Evolutionary conservation across 2,329 filamentous ascomycete genomes (phyloP), one percentile per base, ranked within the genome.

Genomic region (Ascocoryne sarcoides): DNA sequence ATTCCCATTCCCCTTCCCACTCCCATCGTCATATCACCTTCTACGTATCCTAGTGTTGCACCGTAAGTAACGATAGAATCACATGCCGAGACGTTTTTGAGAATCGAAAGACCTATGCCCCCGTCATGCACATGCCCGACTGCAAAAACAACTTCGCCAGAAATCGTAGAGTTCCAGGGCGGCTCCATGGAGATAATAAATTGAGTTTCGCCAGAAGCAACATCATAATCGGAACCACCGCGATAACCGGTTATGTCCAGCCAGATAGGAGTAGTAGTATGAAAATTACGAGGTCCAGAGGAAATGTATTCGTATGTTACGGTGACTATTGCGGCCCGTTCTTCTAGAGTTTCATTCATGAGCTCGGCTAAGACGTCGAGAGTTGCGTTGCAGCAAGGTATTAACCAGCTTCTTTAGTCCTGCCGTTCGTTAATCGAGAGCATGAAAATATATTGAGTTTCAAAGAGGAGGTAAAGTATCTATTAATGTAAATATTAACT

Each of bases 271-370:
- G 33, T 36, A 10, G 23, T 28, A 18, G 29, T 33, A 28, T 30
- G 21, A 17, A 42, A 42, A 12, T 8, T 17, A 14, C 19, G 14
- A 4, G 39, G 43, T 5, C 32, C 12, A n/a, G 33, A 32, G 4
- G 39, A 33, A 16, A 42, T 17, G 26, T 42, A 42, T 23, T 45
- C 37, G 37, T 44, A 46, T 15, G 39, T 45, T 8, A 45, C 40
- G 14, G 43, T 42, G 2, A 45, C 32, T 43, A 46, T 16, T 1
- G 21, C 43, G 4, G 45, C 38, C 16, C 40, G 38, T 7, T 37
- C 38, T 2, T 26, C 21, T 9, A 17, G 37, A 8, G 16, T 29
- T 19, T 32, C n/a, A 26, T 44, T 40, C 42, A 44, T 44, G 29
- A 44, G 34, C 16, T 44, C 42, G 5, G 33, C 10, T 10, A 40